Conservation (phyloP, 768 basidiomycete species). For the Floccularia luteovirens region DNA sequence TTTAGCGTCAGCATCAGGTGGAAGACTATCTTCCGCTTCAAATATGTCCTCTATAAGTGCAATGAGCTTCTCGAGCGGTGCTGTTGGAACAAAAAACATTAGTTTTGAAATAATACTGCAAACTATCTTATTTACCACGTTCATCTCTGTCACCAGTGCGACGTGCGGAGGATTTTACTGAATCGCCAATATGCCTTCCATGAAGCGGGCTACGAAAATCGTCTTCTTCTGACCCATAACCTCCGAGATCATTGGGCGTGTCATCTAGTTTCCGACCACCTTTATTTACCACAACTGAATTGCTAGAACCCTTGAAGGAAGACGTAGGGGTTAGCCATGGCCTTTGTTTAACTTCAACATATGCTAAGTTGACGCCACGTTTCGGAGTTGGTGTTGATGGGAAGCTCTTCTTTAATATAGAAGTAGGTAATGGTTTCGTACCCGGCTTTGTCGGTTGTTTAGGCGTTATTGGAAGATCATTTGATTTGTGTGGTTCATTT, state of each 20-base stretch:
- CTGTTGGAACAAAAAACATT: constrained; percentile 21
- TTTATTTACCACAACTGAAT: constrained; percentile 11
- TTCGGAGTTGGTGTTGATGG: constrained; percentile 21
- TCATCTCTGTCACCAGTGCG: constrained; percentile 74
- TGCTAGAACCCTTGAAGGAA: constrained; percentile 20
- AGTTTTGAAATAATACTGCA: not conserved
- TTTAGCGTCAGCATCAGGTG: constrained; percentile 48
- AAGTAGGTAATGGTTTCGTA: constrained; percentile 2
- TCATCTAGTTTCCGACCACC: constrained; percentile 23
- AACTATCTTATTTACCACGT: constrained; percentile 48
- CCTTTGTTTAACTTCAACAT: constrained; percentile 38
- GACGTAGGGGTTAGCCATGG: constrained; percentile 39
- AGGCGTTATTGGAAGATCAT: not conserved
- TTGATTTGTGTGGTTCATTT: constrained; percentile 5
- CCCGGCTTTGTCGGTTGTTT: not conserved
- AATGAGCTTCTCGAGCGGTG: constrained; percentile 67
- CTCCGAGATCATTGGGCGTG: constrained; percentile 40
- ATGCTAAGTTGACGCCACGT: constrained; percentile 30
- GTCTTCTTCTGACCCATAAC: constrained; percentile 52
- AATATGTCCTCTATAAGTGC: constrained; percentile 81
- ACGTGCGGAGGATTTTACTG: constrained; percentile 41
- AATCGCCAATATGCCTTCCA: constrained; percentile 18
- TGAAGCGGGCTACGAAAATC: constrained; percentile 24
- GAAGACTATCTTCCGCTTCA: constrained; percentile 65
- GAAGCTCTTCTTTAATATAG: not conserved